Conservation (phyloP, 2,329 filamentous ascomycete species). For the Aspergillus pseudonomiae region DNA sequence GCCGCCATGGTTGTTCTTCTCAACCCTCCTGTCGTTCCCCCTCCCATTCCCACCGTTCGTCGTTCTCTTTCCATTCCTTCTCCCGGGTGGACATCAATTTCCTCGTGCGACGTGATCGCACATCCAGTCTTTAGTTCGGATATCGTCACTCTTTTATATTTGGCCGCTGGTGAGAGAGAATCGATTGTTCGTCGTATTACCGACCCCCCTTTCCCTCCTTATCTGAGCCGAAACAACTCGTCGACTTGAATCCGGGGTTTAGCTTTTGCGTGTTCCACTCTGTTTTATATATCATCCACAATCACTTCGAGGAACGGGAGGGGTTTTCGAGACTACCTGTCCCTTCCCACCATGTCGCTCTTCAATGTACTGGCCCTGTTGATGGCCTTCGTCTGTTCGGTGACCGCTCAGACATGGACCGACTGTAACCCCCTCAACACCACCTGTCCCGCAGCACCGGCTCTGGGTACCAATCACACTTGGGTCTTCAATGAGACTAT, state of each 20-base stretch:
- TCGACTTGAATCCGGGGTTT: slow-evolving; percentile 23
- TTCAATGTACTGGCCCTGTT: slow-evolving; percentile 32
- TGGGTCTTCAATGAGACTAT: slow-evolving; percentile 67
- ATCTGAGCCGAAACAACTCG: slow-evolving; percentile 19
- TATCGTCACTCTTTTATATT: slow-evolving; percentile 20
- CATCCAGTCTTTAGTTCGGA: slow-evolving; percentile 28
- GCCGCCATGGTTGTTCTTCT: slow-evolving; percentile 4
- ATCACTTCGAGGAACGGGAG: slow-evolving; percentile 1
- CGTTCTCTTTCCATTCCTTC: slow-evolving; percentile 12
- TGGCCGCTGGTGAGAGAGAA: background rate
- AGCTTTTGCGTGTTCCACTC: slow-evolving; percentile 1
- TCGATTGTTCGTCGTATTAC: background rate
- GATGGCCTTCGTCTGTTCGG: slow-evolving; percentile 32
- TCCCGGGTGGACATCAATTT: slow-evolving; percentile 16
- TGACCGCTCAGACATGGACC: slow-evolving; percentile 72
- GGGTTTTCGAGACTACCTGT: slow-evolving; percentile 6
- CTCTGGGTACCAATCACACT: slow-evolving; percentile 63
- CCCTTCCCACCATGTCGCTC: slow-evolving; percentile 26
- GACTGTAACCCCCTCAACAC: slow-evolving; percentile 75
- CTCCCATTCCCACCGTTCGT: slow-evolving; percentile 6
- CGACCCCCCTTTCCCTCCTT: slow-evolving; percentile 1
- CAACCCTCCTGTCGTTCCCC: slow-evolving; percentile 10
- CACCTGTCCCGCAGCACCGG: slow-evolving; percentile 71
- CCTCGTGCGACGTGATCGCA: slow-evolving; percentile 32
- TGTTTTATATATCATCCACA: background rate